Conservation (phyloP, 768 basidiomycete species). For the Trametes punicea region DNA sequence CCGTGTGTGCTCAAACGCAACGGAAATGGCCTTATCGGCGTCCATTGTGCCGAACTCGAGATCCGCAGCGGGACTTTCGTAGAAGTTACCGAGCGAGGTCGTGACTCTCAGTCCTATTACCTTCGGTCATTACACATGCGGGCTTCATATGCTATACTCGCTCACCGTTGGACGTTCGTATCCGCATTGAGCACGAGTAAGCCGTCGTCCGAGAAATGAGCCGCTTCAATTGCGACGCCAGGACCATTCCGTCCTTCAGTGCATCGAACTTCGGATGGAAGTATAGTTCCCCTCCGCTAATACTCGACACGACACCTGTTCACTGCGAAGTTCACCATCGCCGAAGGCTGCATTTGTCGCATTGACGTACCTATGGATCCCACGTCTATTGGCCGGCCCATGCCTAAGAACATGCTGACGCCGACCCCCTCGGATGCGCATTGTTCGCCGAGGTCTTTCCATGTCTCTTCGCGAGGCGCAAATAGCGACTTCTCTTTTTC, state of each 20-base stretch:
- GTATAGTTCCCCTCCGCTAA: conserved; percentile 88
- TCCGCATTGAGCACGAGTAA: conserved; percentile 75
- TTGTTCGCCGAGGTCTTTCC: conserved; percentile 84
- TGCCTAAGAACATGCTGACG: conserved; percentile 85
- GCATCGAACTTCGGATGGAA: conserved; percentile 89
- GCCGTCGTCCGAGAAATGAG: conserved; percentile 66
- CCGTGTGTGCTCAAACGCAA: conserved; percentile 69
- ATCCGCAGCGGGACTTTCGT: conserved; percentile 64
- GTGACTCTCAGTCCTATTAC: conserved; percentile 69
- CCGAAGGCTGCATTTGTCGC: background rate
- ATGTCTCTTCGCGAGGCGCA: conserved; percentile 68
- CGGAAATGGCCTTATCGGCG: conserved; percentile 76
- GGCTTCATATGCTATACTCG: background rate
- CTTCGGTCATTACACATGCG: too few relatives aligned
- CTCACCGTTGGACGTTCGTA: conserved; percentile 84
- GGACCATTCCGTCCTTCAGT: conserved; percentile 54
- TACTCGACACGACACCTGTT: conserved; percentile 58
- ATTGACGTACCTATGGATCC: conserved; percentile 79
- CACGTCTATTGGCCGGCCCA: conserved; percentile 76
- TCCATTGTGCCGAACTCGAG: conserved; percentile 77
- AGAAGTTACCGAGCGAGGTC: conserved; percentile 72
- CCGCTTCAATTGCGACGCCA: conserved; percentile 76
- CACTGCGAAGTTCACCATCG: conserved; percentile 2
- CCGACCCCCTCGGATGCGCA: conserved; percentile 88
- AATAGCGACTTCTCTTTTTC: conserved; percentile 86